Evolutionary conservation across 73 alveolate genomes (phyloP).

Genomic region (Loxodes magnus): DNA sequence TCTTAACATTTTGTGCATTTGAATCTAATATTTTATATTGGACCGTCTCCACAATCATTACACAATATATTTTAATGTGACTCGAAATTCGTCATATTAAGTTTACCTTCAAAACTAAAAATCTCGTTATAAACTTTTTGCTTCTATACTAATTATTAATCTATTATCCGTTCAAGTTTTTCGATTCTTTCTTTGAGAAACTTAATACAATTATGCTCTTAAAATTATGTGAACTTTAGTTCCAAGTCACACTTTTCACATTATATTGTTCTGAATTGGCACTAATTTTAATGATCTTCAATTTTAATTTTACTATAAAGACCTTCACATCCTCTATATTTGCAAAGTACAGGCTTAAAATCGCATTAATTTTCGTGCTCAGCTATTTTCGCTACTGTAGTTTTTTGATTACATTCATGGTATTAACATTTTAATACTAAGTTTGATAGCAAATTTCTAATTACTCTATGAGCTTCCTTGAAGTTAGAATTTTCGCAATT

Average conservation of each 20-base stretch:
- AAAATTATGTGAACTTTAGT: no score
- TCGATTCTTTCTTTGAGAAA: no score
- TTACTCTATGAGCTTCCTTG: conserved; percentile 2
- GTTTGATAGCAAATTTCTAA: neutral
- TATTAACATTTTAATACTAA: neutral
- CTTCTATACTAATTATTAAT: no score
- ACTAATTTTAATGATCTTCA: conserved; percentile 2
- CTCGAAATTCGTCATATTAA: no score
- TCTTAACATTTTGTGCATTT: neutral
- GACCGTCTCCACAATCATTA: conserved; percentile 2
- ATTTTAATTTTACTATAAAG: neutral
- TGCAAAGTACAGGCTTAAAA: neutral
- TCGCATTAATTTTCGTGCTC: neutral
- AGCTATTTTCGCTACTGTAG: neutral
- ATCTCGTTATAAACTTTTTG: no score
- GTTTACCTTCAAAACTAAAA: no score
- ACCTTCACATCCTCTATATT: neutral
- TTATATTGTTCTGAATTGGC: neutral
- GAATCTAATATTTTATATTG: neutral
- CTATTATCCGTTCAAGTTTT: no score
- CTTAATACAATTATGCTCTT: no score
- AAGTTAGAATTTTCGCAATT: conserved; percentile 4
- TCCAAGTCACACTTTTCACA: no score
- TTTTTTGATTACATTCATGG: neutral
- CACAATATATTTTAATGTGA: no score